Base-by-base conservation (phyloP, 208 protist species). In the Angomonas deanei region DNA sequence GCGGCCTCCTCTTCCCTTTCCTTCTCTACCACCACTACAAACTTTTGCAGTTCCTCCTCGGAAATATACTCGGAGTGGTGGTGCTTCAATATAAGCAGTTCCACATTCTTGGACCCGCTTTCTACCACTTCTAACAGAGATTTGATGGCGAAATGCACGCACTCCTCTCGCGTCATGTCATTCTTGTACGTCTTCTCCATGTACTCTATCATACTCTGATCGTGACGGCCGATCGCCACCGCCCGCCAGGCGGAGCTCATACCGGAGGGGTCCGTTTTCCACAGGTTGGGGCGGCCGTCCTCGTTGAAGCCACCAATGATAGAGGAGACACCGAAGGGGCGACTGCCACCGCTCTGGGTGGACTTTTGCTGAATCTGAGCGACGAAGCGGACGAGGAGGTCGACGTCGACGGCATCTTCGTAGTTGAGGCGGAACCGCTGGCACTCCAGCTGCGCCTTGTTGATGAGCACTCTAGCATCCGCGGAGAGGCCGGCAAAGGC, bases 271-370 rank as follows among this genome's bases (percentile, higher is more conserved):
- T 93, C 86, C 32, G 89, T 92, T 69, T 95, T 95, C 89, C 88
- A 82, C 67, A 94, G 66, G 68, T 94, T 88, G 53, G 98, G 97
- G 50, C 77, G 82, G 36, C 97, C 97, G 70, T 99, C 90, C 46
- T 83, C 70, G 84, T 99, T 99, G 72, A 99, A 99, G 53, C 98
- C 98, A 54, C 96, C 95, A 65, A 99, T 95, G n/a, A 99, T 89
- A 11, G 95, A 98, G 24, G 98, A 98, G 47, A 99, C 98, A 61
- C 99, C 99, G 74, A 99, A 99, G 24, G 99, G 99, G 10, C 99
- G 91, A 46, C 97, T 96, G 72, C 98, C 98, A 71, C 98, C 98
- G 70, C 86, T 93, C 79, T 99, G 98, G 33, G 98, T 99, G 55
- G 98, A 98, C 65, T 90, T 96, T 85, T 99, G 98, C 91, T 99